These are phyloP conservation scores for Candida yuanshanica DNA, from an alignment of 805 yeast species.

Conservation along the genomic window DNA sequence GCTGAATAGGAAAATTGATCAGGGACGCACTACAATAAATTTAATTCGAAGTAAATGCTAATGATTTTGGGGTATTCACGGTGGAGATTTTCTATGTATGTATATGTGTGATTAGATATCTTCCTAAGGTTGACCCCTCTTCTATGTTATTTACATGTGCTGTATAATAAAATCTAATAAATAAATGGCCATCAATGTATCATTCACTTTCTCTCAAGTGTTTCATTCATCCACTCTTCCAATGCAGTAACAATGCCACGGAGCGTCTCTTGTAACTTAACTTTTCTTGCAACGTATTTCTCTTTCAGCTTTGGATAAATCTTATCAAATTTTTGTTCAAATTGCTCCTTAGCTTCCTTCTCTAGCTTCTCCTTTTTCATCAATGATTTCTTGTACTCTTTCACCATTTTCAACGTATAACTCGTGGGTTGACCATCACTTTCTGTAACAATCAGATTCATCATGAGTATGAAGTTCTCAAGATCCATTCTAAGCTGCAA, in stretches of 20 bases:
- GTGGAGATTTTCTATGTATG: not conserved
- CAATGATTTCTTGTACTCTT: constrained; percentile 1
- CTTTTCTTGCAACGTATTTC: not conserved
- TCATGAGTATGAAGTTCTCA: not conserved
- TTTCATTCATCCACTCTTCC: constrained; percentile 3
- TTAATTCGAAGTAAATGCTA: not conserved
- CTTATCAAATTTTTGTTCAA: not conserved
- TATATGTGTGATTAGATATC: no score
- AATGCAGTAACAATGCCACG: not conserved
- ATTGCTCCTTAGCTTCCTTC: not conserved
- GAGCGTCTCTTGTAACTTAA: not conserved
- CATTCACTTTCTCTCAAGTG: not conserved
- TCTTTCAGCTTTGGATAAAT: not conserved
- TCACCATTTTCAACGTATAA: not conserved
- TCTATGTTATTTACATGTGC: not conserved
- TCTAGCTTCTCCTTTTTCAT: not conserved
- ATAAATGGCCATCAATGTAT: not conserved
- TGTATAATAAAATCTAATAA: not conserved
- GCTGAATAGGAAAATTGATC: not conserved
- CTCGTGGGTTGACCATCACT: not conserved
- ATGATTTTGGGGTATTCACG: not conserved
- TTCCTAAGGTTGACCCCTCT: no score
- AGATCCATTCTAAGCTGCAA: not conserved
- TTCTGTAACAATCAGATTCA: not conserved
- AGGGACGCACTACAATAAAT: not conserved